A percentile compares a stretch with the other conserved stretches of the same genome.
phyloP scores from a whole-genome alignment of 257 asterid species.

The Solanum infundibuliforme region DNA sequence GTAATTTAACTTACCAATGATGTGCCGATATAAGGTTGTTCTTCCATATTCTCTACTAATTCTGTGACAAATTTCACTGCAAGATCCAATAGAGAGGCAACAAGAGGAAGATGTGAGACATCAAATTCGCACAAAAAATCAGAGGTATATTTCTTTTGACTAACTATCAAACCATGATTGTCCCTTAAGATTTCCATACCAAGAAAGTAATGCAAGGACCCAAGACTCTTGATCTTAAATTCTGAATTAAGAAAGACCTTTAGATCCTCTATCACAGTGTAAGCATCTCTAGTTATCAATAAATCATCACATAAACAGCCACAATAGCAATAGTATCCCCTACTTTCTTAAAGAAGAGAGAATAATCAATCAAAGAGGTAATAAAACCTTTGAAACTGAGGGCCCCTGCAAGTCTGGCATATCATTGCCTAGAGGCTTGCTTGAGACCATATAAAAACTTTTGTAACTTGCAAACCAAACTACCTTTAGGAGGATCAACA shows the following conservation, averaged over 20 bases:
- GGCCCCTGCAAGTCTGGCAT: neutral
- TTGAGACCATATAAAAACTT: neutral
- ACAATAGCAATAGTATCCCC: neutral
- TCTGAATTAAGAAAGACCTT: too few species aligned
- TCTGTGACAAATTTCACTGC: too few species aligned
- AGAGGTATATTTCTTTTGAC: too few species aligned
- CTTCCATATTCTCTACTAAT: too few species aligned
- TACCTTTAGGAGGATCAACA: neutral
- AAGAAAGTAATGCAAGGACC: neutral
- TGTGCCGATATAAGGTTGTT: neutral
- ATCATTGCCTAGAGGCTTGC: neutral
- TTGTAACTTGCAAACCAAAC: neutral
- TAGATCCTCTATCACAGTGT: neutral
- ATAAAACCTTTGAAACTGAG: neutral
- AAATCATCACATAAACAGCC: neutral
- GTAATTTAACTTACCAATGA: too few species aligned
- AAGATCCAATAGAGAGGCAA: neutral
- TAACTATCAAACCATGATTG: too few species aligned
- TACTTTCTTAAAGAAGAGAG: neutral
- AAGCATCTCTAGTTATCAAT: neutral
- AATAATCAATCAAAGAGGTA: neutral
- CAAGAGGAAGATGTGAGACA: too few species aligned
- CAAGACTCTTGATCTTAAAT: too few species aligned
- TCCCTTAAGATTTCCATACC: neutral
- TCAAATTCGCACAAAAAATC: too few species aligned